Conservation (phyloP, 2,329 filamentous ascomycete genomes). For the Colletotrichum echinochloae region DNA sequence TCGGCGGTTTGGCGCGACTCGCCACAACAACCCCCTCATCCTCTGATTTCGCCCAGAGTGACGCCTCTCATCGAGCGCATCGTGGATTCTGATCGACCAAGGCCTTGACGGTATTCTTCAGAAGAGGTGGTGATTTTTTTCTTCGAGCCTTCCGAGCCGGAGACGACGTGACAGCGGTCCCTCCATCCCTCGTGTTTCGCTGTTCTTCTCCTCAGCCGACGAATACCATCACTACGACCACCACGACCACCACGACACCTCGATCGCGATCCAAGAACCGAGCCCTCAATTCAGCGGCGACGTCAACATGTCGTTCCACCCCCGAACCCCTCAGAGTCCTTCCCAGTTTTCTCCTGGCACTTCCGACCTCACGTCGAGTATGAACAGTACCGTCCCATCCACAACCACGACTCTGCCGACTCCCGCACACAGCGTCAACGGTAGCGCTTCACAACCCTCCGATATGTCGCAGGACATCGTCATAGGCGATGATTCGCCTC, state of each 20-base stretch:
- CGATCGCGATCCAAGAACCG: conserved; percentile 36
- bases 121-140: conserved; percentile 20
- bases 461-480: conserved; percentile 56
- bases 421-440: conserved; percentile 72
- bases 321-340: conserved; percentile 75
- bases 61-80: conserved; percentile 42
- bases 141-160: conserved; percentile 39
- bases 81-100: conserved; percentile 33
- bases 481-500: conserved; percentile 65
- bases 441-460: conserved; percentile 59
- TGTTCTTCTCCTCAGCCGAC: conserved; percentile 39
- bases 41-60: conserved; percentile 38
- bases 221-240: conserved; percentile 55
- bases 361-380: conserved; percentile 63
- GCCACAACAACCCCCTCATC: conserved; percentile 48
- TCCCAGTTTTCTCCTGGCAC: conserved; percentile 70
- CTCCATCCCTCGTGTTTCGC: conserved; percentile 33
- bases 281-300: conserved; percentile 45
- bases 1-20: conserved; percentile 54
- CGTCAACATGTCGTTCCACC: conserved; percentile 74
- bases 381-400: conserved; percentile 64
- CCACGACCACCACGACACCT: conserved; percentile 53
- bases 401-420: conserved; percentile 69
- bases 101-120: conserved; percentile 25
- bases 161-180: conserved; percentile 10